A percentile compares a stretch with the other conserved stretches of the same genome.
Conservation (phyloP, 2,329 filamentous ascomycete genomes). For the Monosporascus sp. region DNA sequence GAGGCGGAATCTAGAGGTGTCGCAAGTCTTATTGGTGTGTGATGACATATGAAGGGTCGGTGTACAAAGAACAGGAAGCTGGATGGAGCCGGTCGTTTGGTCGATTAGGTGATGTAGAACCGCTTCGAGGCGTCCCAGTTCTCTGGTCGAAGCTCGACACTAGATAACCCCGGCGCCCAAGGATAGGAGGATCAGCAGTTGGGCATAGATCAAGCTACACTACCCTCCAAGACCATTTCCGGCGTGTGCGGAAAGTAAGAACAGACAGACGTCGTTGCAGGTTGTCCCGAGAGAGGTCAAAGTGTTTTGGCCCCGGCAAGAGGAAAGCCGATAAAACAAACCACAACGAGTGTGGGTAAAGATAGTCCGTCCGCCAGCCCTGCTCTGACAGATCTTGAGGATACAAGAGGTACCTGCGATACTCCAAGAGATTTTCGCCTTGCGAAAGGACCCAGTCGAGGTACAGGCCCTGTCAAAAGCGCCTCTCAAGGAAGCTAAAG, state of each 20-base stretch:
- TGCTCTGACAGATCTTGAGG: neutral
- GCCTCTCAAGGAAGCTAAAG: conserved; percentile 4
- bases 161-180: conserved; percentile 8
- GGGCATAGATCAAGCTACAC: conserved; percentile 27
- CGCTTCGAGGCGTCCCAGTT: conserved; percentile 19
- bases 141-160: conserved; percentile 19
- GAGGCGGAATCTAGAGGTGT: conserved; percentile 13
- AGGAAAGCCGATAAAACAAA: neutral
- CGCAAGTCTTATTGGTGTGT: conserved; percentile 16
- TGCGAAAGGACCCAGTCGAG: neutral
- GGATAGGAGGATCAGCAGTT: conserved; percentile 30
- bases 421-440: conserved; percentile 1
- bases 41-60: conserved; percentile 20
- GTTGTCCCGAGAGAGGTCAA: neutral
- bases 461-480: conserved; percentile 3
- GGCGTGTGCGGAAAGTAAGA: neutral
- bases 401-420: neutral
- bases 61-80: conserved; percentile 12
- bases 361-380: neutral
- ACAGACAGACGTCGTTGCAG: neutral
- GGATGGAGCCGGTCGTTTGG: neutral
- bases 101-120: conserved; percentile 10
- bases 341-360: neutral
- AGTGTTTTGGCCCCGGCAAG: neutral
- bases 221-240: conserved; percentile 8